Evolutionary conservation across 768 basidiomycete species (phyloP), one percentile per base, ranked within the genome.

Genomic region (Boletus rex-veris): DNA sequence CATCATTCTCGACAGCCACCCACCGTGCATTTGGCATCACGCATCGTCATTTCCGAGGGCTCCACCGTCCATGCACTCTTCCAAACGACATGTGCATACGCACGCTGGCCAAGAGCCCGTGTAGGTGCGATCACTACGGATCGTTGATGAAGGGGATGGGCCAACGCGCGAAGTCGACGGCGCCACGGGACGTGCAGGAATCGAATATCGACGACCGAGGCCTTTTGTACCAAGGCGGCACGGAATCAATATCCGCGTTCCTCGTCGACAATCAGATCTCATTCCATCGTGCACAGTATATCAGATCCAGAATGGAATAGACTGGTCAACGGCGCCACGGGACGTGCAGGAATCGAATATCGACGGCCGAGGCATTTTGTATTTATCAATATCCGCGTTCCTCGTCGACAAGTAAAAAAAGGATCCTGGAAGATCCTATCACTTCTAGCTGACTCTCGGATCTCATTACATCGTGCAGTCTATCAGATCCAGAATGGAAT

Each of bases 141-240:
- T 21, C 18, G 38, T 26, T 26, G 21, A 45, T 33, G 19, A 33
- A 30, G 21, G 35, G 16, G 41, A 43, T 16, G 8, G 38, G 48
- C 43, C 19, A 38, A 38, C 62, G 60, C 10, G 42, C 62, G 60
- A 64, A 49, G 57, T 45, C 44, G 47, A n/a, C 50, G 62, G 58
- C 45, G 52, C 48, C 57, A 55, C 24, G 12, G 19, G 7, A 36
- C 15, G 48, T 24, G 24, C 26, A 60, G 49, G 46, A 9, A 44
- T 33, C 21, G 21, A 41, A 48, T 8, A 15, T 24, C 30, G 19
- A 44, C 19, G 28, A 16, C 52, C 44, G 38, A 46, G 7, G 39
- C 26, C n/a, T 51, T 50, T 40, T 47, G 36, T 35, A 18, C 37
- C 37, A 16, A 14, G 21, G 21, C 4, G 26, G 26, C 26, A 8